Conservation (phyloP, 192 early-diverging fungal genomes). For the Backusella mclennaniae region DNA sequence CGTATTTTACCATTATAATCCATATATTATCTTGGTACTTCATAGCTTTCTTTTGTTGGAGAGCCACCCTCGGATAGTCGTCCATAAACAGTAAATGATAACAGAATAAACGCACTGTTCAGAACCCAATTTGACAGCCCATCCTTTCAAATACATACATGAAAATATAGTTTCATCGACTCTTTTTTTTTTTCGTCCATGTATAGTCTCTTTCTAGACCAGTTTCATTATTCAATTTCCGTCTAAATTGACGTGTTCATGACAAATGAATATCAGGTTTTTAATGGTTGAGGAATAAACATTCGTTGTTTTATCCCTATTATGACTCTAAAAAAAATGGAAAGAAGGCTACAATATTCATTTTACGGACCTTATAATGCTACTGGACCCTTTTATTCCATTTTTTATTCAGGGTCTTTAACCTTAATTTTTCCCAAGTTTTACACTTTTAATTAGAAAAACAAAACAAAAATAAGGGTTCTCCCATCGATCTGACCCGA, state of each 20-base stretch:
- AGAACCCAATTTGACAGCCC: not conserved
- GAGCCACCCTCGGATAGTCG: not conserved
- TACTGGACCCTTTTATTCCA: not conserved
- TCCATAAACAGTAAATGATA: not conserved
- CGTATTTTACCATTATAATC: not conserved
- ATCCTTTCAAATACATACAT: not conserved
- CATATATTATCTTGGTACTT: not conserved
- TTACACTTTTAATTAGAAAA: not conserved
- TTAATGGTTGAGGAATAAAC: not conserved
- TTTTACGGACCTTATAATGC: not conserved
- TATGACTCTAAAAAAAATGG: not conserved
- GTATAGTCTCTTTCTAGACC: not conserved
- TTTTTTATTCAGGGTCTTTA: not conserved
- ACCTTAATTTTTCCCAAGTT: not conserved
- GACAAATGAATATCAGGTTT: not conserved
- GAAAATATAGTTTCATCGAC: not conserved
- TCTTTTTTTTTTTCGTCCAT: not conserved
- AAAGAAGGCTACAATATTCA: not conserved
- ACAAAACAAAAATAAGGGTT: not conserved
- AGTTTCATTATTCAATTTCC: constrained; percentile 4
- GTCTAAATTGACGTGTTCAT: not conserved
- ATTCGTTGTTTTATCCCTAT: not conserved
- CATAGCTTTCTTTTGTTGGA: not conserved
- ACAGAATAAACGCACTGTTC: not conserved
- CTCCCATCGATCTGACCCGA: not conserved